Evolutionary conservation across 2,329 filamentous ascomycete species (phyloP), one percentile per base, ranked within the genome.

Genomic region (Chrysoporthe austroafricana): DNA sequence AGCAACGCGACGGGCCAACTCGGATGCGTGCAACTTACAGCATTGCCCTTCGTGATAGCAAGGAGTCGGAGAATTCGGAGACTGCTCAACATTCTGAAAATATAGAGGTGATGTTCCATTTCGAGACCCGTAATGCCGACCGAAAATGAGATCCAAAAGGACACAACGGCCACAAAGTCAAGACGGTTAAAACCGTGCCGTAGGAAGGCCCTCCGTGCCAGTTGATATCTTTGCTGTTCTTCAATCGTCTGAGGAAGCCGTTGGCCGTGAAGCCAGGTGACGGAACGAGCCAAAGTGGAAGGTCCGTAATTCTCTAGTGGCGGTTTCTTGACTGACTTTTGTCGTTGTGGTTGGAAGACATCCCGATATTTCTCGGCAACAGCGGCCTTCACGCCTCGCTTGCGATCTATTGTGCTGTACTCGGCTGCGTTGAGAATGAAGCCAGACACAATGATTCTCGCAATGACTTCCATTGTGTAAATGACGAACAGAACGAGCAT

Each of bases 51-150:
- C 1, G 96, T 99, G 63, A 99, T 86, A 62, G 93, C 91, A 26
- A 99, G 83, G n/a, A 99, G 85, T 69, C 96, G 89, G 71, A 99
- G 81, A 71, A 99, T 97, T 57, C 96, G 92, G 71, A 99, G 84
- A 79, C 94, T 97, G 75, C 94, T 97, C 69, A 99, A 84, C 96
- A 99, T 99, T 66, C 93, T 90, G 78, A 99, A 99, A 8, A 98
- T 86, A 73, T 94, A 97, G 8, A 98, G 78, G 75, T 96, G 92
- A 63, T 89, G 84, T 2, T 78, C 75, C 69, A 85, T 84, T 75
- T 97, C 92, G 26, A 94, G 76, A 0, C 90, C 89, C 13, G 86
- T 85, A 21, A 94, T 79, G 43, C 88, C 87, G 62, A 99, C 83
- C 13, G 88, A 77, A 74, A 98, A 96, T 1, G 93, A 90, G 67